phyloP scores from a whole-genome alignment of 305 asterid genomes.

The Coffea humblotiana region DNA sequence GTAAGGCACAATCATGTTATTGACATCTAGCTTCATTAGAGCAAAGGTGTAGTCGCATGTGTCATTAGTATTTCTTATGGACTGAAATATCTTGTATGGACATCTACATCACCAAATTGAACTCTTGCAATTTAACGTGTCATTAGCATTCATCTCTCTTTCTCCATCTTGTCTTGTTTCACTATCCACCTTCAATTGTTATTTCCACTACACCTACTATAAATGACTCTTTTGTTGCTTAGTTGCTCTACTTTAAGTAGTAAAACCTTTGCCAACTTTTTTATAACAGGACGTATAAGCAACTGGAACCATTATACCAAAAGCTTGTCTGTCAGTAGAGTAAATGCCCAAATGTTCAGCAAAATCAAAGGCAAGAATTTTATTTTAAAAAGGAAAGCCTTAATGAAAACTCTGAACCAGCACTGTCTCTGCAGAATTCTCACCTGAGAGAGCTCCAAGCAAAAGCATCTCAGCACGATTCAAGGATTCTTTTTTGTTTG shows the following conservation, averaged over 20 bases:
- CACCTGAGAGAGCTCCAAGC: constrained; percentile 93
- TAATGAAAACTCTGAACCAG: background rate
- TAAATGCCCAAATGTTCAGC: background rate
- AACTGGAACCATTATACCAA: background rate
- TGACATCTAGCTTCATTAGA: background rate
- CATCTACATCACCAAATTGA: background rate
- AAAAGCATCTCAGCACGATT: constrained; percentile 82
- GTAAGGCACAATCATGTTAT: background rate
- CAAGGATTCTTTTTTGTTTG: constrained; percentile 61
- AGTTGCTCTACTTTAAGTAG: background rate
- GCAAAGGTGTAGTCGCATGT: background rate
- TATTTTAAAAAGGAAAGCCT: background rate
- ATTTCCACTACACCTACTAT: background rate
- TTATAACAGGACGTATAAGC: background rate
- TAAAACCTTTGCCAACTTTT: background rate
- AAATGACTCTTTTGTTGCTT: background rate
- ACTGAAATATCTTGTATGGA: background rate
- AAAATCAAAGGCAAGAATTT: background rate
- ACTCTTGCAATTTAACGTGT: background rate
- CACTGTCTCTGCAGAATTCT: constrained; percentile 10
- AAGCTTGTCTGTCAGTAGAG: background rate
- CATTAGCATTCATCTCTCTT: background rate
- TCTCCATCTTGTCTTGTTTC: background rate
- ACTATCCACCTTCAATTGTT: background rate
- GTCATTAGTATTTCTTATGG: background rate